Evolutionary conservation across 768 basidiomycete species (phyloP).

Genomic region (Paxillus rubicundulus): DNA sequence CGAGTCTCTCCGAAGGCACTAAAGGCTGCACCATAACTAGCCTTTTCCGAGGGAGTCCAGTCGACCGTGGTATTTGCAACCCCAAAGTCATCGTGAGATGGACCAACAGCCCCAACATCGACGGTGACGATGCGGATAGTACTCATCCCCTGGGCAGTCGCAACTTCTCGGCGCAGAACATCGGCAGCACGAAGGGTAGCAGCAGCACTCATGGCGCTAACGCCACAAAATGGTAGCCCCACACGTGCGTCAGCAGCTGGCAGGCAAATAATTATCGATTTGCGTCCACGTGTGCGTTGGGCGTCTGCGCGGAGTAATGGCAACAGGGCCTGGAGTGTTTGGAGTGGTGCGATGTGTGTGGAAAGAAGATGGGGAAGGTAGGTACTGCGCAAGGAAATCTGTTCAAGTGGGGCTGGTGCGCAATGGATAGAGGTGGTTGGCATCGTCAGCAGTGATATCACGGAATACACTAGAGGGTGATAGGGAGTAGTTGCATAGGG

Average conservation of each 20-base stretch:
- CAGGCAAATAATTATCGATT: constrained; percentile 66
- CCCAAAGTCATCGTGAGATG: constrained; percentile 23
- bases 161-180: constrained; percentile 72
- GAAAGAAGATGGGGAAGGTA: constrained; percentile 73
- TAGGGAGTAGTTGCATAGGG: constrained; percentile 67
- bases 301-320: constrained; percentile 74
- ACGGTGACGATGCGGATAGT: constrained; percentile 54
- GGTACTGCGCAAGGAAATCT: constrained; percentile 55
- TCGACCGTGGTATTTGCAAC: constrained; percentile 54
- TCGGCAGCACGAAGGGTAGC: constrained; percentile 70
- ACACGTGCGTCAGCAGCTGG: constrained; percentile 71
- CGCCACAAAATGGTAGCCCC: constrained; percentile 63
- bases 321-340: constrained; percentile 71
- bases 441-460: constrained; percentile 74
- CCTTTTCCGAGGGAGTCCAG: constrained; percentile 74
- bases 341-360: constrained; percentile 75
- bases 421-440: constrained; percentile 36
- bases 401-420: constrained; percentile 63
- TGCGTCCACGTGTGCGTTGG: constrained; percentile 42
- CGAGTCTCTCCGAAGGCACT: constrained; percentile 43
- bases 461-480: constrained; percentile 70
- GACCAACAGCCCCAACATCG: constrained; percentile 63
- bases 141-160: constrained; percentile 63
- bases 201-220: constrained; percentile 74
- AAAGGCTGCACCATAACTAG: constrained; percentile 72